phyloP scores from a whole-genome alignment of 2,329 filamentous ascomycete genomes.

The Elsinoe perseae region DNA sequence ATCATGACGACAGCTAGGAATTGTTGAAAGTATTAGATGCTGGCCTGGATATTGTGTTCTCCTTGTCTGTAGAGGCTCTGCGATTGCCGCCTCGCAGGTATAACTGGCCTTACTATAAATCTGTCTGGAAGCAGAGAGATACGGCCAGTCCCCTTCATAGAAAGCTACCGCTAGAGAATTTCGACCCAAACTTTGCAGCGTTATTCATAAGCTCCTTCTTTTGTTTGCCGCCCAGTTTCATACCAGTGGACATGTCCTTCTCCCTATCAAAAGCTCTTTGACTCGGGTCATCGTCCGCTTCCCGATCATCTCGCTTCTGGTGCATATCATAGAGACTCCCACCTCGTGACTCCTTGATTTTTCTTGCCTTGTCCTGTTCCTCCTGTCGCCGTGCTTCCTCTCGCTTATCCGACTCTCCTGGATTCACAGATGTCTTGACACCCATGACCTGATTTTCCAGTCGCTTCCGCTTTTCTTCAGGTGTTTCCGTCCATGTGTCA shows the following conservation, averaged over 20 bases:
- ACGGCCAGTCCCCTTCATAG: conserved; percentile 32
- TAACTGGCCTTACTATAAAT: not conserved
- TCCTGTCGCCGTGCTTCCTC: conserved; percentile 24
- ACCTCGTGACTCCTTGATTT: conserved; percentile 41
- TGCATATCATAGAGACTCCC: conserved; percentile 40
- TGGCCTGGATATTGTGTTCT: not conserved
- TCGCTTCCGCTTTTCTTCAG: conserved; percentile 74
- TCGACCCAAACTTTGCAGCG: conserved; percentile 70
- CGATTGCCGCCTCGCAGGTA: too few species aligned
- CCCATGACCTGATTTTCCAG: conserved; percentile 78
- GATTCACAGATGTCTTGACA: conserved; percentile 40
- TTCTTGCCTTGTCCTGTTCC: conserved; percentile 40
- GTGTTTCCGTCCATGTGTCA: conserved; percentile 84
- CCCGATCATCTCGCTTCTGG: conserved; percentile 50
- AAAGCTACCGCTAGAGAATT: conserved; percentile 68
- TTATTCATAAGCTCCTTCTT: conserved; percentile 70
- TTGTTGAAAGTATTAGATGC: not conserved
- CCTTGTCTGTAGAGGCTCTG: too few species aligned
- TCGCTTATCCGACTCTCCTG: conserved; percentile 4
- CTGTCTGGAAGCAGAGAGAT: too few species aligned
- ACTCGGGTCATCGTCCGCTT: conserved; percentile 73
- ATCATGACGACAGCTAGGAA: not conserved
- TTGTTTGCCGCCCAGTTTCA: conserved; percentile 57
- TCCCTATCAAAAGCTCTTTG: conserved; percentile 81
- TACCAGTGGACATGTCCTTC: conserved; percentile 81